Percentiles rank a stretch among this genome's conserved stretches.
Conservation (phyloP, 1,139 yeast species). For the Geotrichum aggregatum region DNA sequence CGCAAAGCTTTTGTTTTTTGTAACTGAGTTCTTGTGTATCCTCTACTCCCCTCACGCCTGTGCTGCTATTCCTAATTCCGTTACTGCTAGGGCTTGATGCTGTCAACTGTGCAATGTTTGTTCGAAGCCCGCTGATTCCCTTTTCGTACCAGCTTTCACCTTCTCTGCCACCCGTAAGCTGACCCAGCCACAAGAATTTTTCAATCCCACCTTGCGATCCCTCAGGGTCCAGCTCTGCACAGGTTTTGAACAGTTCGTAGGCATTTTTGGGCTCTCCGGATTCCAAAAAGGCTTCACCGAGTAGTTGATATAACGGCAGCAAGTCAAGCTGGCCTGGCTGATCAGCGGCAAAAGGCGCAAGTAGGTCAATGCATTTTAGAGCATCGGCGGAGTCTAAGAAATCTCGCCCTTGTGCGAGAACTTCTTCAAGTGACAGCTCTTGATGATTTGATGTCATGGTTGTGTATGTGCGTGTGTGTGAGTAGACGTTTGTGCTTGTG, state of each 20-base stretch:
- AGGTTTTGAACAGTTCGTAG: conserved; percentile 55
- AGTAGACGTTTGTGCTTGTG: too few relatives aligned
- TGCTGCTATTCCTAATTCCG: neutral
- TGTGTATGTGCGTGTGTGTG: neutral
- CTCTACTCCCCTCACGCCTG: too few relatives aligned
- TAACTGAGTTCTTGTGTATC: conserved; percentile 32
- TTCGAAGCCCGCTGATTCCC: conserved; percentile 55
- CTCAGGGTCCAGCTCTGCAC: conserved; percentile 65
- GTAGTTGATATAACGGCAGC: conserved; percentile 38
- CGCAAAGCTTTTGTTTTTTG: conserved; percentile 55
- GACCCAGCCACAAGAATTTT: conserved; percentile 87
- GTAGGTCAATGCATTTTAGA: conserved; percentile 12
- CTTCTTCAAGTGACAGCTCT: neutral
- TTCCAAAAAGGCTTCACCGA: conserved; percentile 78
- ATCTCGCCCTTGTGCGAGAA: conserved; percentile 8
- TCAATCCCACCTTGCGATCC: conserved; percentile 63
- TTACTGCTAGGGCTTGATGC: neutral
- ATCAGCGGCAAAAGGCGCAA: conserved; percentile 13
- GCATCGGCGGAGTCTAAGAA: conserved; percentile 10
- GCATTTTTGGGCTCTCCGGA: conserved; percentile 75
- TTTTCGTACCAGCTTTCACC: conserved; percentile 64
- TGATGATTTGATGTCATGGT: neutral
- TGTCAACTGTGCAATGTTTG: conserved; percentile 36
- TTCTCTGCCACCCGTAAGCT: conserved; percentile 75
- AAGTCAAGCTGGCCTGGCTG: neutral